A percentile compares a stretch with the other conserved stretches of the same genome.
phyloP scores from a whole-genome alignment of 2,329 filamentous ascomycete genomes.

The Fusarium sp. region DNA sequence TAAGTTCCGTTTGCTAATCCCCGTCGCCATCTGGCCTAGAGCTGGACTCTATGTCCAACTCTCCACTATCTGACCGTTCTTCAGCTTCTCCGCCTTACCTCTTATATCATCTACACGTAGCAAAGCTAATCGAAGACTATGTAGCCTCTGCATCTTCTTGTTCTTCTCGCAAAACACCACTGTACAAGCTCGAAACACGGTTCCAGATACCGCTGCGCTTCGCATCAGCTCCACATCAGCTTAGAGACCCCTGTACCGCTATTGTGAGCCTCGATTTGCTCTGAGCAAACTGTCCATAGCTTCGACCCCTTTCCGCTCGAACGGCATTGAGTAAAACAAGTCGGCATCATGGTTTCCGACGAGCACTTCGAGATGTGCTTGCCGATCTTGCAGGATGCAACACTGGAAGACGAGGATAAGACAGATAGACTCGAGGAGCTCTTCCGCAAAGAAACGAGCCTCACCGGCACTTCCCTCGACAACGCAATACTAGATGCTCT shows the following conservation, averaged over 20 bases:
- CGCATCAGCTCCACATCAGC: constrained; percentile 24
- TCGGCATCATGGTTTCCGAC: constrained; percentile 83
- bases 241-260: constrained; percentile 26
- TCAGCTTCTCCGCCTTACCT: constrained; percentile 28
- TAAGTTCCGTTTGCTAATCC: constrained; percentile 23
- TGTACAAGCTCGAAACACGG: constrained; percentile 8
- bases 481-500: constrained; percentile 90
- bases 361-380: constrained; percentile 91
- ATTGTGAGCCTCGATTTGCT: constrained; percentile 18
- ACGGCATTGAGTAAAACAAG: constrained; percentile 11
- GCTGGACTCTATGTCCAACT: constrained; percentile 21
- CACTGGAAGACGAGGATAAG: constrained; percentile 93
- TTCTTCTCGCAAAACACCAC: constrained; percentile 12
- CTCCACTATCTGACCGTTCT: constrained; percentile 35
- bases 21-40: background rate
- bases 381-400: constrained; percentile 83
- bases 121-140: constrained; percentile 30
- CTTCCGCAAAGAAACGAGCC: constrained; percentile 78
- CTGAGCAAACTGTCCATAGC: constrained; percentile 28
- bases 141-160: constrained; percentile 34
- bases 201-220: constrained; percentile 8
- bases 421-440: constrained; percentile 90
- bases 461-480: constrained; percentile 82
- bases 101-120: background rate
- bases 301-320: constrained; percentile 9